Evolutionary conservation across 768 basidiomycete genomes (phyloP), one percentile per base, ranked within the genome.

Genomic region (Dioszegia crocea): DNA sequence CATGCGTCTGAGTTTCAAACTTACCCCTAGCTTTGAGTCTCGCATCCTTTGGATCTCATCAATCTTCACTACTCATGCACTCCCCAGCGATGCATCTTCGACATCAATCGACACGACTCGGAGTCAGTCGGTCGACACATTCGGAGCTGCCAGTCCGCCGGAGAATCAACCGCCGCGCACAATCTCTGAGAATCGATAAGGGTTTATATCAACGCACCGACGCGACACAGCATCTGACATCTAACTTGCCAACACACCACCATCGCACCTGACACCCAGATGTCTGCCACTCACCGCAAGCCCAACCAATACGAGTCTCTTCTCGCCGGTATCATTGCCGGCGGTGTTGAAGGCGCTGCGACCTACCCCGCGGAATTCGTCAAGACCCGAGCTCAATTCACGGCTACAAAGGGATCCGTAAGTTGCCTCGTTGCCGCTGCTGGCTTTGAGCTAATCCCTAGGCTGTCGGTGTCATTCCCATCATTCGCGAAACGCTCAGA

Each of bases 361-460:
- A 91, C 88, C 23, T 91, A 91, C 65, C 89, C 89, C 0, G 87
- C 88, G 0, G 90, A 96, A 74, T 93, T 86, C 70, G 86, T 93
- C 48, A 94, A 96, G 78, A 94, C 92, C 11, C 83, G 89, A 21
- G 86, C 88, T 1, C 92, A 96, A 77, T 93, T 94, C 64, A 83
- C 87, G 43, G 88, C 88, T 31, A 48, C 41, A 3, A 38, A 41
- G n/a, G 55, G 54, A 52, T 24, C 52, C 14, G 53, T 53, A 45
- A 43, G 50, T 46, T n/a, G n/a, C 23, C 31, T 26, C 31, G 43
- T 39, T 14, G 14, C 23, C 26, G 24, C 6, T 21, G 8, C 40
- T 43, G 9, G 40, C 56, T 51, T 26, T 44, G 30, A 24, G 24
- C 30, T 17, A 16, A n/a, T 49, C 33, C 21, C 27, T 68, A 85